Evolutionary conservation across 345 rosid species (phyloP).

Genomic region (Linum lewisii): DNA sequence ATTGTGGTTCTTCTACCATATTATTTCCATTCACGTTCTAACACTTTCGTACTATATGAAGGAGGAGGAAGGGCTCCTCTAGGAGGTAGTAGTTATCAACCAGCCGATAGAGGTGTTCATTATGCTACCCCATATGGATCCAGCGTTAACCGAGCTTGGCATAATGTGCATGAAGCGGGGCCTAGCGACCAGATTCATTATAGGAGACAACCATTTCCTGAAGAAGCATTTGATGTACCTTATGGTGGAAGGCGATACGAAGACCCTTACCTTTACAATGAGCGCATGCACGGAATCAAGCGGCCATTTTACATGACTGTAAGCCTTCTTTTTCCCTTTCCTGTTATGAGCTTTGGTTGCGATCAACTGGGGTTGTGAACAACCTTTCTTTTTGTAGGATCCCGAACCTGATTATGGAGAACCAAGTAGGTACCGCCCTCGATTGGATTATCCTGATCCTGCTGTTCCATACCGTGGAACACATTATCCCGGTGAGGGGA

Average conservation of each 20-base stretch:
- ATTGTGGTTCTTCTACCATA: not conserved
- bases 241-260: slow-evolving; percentile 32
- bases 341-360: not conserved
- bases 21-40: slow-evolving; percentile 8
- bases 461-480: slow-evolving; percentile 26
- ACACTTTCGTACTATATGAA: slow-evolving; percentile 1
- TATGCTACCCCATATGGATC: slow-evolving; percentile 32
- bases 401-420: slow-evolving; percentile 38
- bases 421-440: slow-evolving; percentile 33
- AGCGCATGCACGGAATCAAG: slow-evolving; percentile 34
- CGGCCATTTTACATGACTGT: slow-evolving; percentile 41
- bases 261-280: slow-evolving; percentile 34
- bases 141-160: slow-evolving; percentile 32
- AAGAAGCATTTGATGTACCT: slow-evolving; percentile 31
- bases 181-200: slow-evolving; percentile 22
- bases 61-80: slow-evolving; percentile 40
- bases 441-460: slow-evolving; percentile 35
- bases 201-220: slow-evolving; percentile 39
- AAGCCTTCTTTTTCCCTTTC: not conserved
- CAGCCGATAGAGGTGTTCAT: slow-evolving; percentile 22
- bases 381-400: slow-evolving; percentile 27
- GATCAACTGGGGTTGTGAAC: not conserved
- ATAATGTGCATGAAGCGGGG: slow-evolving; percentile 24
- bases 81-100: slow-evolving; percentile 35
- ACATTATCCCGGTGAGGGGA: slow-evolving; percentile 33